Conservation (phyloP, 306 rosid genomes). For the apple (Malus domestica) region DNA sequence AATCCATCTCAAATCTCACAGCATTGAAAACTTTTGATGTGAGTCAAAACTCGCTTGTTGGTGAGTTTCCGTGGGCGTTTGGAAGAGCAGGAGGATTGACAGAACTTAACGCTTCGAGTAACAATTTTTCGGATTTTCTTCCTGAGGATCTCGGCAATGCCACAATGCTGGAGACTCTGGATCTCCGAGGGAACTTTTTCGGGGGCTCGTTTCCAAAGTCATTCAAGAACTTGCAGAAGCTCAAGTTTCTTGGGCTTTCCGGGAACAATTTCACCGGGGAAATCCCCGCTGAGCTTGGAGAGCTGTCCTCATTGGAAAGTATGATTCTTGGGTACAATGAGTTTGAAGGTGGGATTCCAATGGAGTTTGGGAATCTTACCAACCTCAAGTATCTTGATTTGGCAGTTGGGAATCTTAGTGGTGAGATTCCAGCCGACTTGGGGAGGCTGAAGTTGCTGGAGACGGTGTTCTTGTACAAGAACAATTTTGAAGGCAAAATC, state of each 20-base stretch:
- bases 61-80: slow-evolving; percentile 61
- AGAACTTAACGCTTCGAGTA: slow-evolving; percentile 69
- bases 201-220: slow-evolving; percentile 61
- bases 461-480: slow-evolving; percentile 75
- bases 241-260: slow-evolving; percentile 89
- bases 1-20: slow-evolving; percentile 53
- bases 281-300: slow-evolving; percentile 72
- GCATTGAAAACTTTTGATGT: slow-evolving; percentile 58
- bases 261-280: slow-evolving; percentile 79
- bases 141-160: slow-evolving; percentile 78
- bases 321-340: slow-evolving; percentile 78
- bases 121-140: slow-evolving; percentile 60
- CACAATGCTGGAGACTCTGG: slow-evolving; percentile 57
- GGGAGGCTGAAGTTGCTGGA: slow-evolving; percentile 51
- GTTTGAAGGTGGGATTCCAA: slow-evolving; percentile 73
- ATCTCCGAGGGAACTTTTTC: slow-evolving; percentile 87
- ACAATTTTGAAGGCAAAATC: slow-evolving; percentile 56
- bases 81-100: slow-evolving; percentile 37
- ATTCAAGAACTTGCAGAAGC: slow-evolving; percentile 52
- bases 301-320: slow-evolving; percentile 60
- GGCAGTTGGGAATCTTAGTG: slow-evolving; percentile 75
- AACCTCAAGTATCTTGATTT: slow-evolving; percentile 80
- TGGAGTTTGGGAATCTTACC: slow-evolving; percentile 74
- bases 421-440: slow-evolving; percentile 61
- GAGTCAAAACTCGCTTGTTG: slow-evolving; percentile 70